These are phyloP conservation scores for Malania oleifera DNA, from an alignment of 164 flowering plant species.

Conservation along the genomic window DNA sequence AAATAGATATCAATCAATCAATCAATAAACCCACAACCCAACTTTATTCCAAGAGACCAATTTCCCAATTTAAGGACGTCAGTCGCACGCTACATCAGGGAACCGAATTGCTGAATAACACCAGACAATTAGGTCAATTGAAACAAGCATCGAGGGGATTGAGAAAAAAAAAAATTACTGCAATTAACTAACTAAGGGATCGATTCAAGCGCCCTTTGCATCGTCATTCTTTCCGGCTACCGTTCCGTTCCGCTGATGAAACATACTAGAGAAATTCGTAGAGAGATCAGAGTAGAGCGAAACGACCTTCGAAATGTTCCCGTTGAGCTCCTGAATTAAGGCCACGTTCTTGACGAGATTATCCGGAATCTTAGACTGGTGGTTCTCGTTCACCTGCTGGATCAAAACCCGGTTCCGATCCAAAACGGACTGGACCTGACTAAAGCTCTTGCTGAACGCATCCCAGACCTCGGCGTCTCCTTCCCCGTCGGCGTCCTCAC, in stretches of 20 bases:
- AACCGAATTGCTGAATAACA: not conserved
- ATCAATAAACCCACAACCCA: not conserved
- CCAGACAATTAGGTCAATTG: no score
- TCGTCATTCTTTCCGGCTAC: not conserved
- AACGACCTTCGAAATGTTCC: constrained; percentile 45
- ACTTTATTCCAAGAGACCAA: not conserved
- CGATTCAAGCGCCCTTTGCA: constrained; percentile 3
- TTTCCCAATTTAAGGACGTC: no score
- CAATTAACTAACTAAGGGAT: not conserved
- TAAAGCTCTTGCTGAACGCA: constrained; percentile 32
- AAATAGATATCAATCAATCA: no score
- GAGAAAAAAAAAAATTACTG: constrained; percentile 16
- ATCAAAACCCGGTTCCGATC: constrained; percentile 58
- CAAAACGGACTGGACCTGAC: constrained; percentile 42
- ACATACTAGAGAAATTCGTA: constrained; percentile 27
- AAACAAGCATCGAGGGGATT: not conserved
- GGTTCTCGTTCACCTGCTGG: constrained; percentile 59
- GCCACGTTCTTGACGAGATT: constrained; percentile 49
- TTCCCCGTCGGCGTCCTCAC: constrained; percentile 15
- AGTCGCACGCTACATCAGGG: not conserved
- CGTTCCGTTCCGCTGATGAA: constrained; percentile 25
- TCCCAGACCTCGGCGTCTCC: constrained; percentile 40
- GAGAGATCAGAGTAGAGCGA: constrained; percentile 53
- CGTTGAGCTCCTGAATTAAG: constrained; percentile 50
- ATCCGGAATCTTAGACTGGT: constrained; percentile 46